phyloP scores from a whole-genome alignment of 2,329 filamentous ascomycete genomes.

The Pseudogymnoascus sp. region DNA sequence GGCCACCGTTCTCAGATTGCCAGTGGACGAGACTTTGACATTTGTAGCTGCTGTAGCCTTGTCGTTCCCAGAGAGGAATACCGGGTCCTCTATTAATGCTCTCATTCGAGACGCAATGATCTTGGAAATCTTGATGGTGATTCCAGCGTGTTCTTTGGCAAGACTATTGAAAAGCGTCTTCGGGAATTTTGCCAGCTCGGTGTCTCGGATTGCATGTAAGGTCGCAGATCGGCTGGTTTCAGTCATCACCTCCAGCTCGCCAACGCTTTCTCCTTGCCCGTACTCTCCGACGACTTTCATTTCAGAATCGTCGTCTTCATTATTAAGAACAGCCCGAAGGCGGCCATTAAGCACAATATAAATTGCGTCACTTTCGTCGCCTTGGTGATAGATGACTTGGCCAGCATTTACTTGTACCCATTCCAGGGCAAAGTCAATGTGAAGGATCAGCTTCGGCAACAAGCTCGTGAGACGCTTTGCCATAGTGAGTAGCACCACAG shows the following conservation, averaged over 20 bases:
- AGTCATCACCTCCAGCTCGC: constrained; percentile 92
- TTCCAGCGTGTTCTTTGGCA: constrained; percentile 91
- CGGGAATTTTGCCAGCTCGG: constrained; percentile 91
- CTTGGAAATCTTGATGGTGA: constrained; percentile 98
- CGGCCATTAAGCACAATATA: constrained; percentile 96
- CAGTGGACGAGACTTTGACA: constrained; percentile 69
- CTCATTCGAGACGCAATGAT: constrained; percentile 96
- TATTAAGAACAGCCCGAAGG: constrained; percentile 74
- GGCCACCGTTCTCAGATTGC: constrained; percentile 88
- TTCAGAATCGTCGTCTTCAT: constrained; percentile 56
- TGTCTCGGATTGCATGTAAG: constrained; percentile 90
- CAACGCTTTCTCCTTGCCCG: constrained; percentile 94
- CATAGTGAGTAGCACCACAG: constrained; percentile 88
- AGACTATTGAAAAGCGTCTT: constrained; percentile 95
- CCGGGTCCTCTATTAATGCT: constrained; percentile 72
- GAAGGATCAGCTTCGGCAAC: constrained; percentile 78
- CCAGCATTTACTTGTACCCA: constrained; percentile 97
- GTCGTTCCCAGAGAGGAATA: constrained; percentile 58
- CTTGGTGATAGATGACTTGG: constrained; percentile 87
- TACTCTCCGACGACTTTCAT: constrained; percentile 86
- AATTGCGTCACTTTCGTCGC: constrained; percentile 94
- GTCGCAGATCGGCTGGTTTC: constrained; percentile 87
- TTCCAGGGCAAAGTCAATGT: constrained; percentile 96
- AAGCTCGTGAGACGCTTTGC: constrained; percentile 88
- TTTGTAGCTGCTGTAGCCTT: constrained; percentile 47